Evolutionary conservation across 306 rosid species (phyloP), one percentile per base, ranked within the genome.

Genomic region (Crataegus laevigata): DNA sequence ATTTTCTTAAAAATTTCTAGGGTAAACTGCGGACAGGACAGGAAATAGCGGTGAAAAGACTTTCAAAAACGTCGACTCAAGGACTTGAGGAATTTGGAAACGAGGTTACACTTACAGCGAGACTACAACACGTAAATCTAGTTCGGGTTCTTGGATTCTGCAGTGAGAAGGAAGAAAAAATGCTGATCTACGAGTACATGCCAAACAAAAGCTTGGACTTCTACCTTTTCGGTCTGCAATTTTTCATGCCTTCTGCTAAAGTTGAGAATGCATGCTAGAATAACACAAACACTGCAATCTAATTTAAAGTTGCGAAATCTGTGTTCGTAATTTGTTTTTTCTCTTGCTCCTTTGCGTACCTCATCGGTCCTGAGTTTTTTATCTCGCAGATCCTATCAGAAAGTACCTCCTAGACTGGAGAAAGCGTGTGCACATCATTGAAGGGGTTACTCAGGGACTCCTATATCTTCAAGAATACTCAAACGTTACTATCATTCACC

Each of bases 401-500:
- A 42, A 80, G 68, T 8, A 18, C 63, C 40, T 73, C 21, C 69
- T 91, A 65, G 84, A 88, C 45, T 91, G 92, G 91, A 32, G 6
- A 54, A 83, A 72, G 60, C 82, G 85, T 55, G 87, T 86, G 28
- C 85, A 86, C 40, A 83, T 89, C 57, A 89, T 91, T 36, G 89
- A 87, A 77, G 94, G 92, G 24, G 63, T 91, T 61, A 87, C 76
- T 70, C 94, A 89, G 73, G 94, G 97, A 38, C 92, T 91, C 83
- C 79, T 89, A 24, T 91, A 91, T 79, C 94, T 89, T 66, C 92
- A 89, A 72, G 92, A 91, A 68, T 84, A 89, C 77, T 91, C 97
- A n/a, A 87, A 90, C 66, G 78, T 86, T 51, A 91, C 89, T 6
- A 85, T 91, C 57, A 84, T 89, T 75, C 94, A 90, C 32, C 69